A percentile compares a stretch with the other conserved stretches of the same genome.
phyloP scores from a whole-genome alignment of 805 yeast species.

The Metschnikowia lunata region DNA sequence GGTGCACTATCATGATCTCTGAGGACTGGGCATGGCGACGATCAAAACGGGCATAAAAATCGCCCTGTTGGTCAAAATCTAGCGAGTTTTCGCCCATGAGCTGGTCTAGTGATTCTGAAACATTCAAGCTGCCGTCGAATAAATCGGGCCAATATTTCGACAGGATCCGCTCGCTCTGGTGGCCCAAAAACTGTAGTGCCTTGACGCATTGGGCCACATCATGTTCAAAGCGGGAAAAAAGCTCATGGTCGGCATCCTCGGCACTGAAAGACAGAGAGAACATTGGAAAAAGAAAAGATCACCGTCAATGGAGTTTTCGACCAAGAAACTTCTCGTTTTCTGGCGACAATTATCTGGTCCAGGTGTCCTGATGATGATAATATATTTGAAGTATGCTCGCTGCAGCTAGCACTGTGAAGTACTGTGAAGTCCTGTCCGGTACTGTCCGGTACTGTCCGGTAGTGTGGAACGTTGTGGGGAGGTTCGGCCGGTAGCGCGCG shows the following conservation, averaged over 20 bases:
- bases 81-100: slow-evolving; percentile 35
- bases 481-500: too few relatives aligned
- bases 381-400: too few relatives aligned
- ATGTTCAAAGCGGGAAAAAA: slow-evolving; percentile 19
- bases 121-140: slow-evolving; percentile 31
- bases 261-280: not conserved
- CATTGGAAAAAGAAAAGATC: too few relatives aligned
- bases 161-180: slow-evolving; percentile 24
- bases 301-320: too few relatives aligned
- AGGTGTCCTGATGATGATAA: too few relatives aligned
- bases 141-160: slow-evolving; percentile 25
- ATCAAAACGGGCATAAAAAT: slow-evolving; percentile 30
- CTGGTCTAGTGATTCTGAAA: slow-evolving; percentile 25
- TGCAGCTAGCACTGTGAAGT: too few relatives aligned
- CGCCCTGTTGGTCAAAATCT: slow-evolving; percentile 31
- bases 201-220: slow-evolving; percentile 43
- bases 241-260: slow-evolving; percentile 8
- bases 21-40: slow-evolving; percentile 6
- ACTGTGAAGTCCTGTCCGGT: too few relatives aligned
- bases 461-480: too few relatives aligned
- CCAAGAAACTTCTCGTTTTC: too few relatives aligned
- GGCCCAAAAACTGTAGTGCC: slow-evolving; percentile 39
- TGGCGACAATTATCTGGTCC: too few relatives aligned
- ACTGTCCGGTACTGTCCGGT: too few relatives aligned
- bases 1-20: slow-evolving; percentile 32